Conservation (phyloP, 805 yeast genomes). For the Lipomyces mesembrius region DNA sequence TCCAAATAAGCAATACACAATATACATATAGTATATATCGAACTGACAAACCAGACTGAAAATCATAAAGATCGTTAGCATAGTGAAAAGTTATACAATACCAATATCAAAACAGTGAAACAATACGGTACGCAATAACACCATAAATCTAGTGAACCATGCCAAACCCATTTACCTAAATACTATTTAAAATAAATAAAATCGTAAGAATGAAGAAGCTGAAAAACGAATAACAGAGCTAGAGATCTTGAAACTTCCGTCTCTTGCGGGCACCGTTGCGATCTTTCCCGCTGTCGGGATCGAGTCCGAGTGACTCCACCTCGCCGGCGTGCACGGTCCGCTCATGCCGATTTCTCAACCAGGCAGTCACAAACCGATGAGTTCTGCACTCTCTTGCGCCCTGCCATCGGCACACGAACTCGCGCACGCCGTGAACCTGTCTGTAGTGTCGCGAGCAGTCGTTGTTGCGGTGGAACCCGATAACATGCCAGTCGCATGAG, state of each 20-base stretch:
- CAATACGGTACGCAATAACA: not conserved
- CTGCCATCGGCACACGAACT: constrained; percentile 32
- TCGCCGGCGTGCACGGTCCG: constrained; percentile 32
- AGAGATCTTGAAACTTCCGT: not conserved
- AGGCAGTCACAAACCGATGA: constrained; percentile 34
- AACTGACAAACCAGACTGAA: too few species aligned
- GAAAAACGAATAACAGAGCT: not conserved
- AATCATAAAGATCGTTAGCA: not conserved
- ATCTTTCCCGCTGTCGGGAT: not conserved
- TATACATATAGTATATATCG: not conserved
- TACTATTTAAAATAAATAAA: not conserved
- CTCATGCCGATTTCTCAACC: constrained; percentile 34
- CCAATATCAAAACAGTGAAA: not conserved
- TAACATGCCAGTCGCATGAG: constrained; percentile 34
- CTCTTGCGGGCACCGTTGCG: not conserved
- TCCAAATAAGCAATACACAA: not conserved
- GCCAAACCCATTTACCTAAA: not conserved
- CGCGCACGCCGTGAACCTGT: constrained; percentile 36
- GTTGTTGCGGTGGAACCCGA: constrained; percentile 35
- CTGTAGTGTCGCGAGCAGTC: constrained; percentile 35
- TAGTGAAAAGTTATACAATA: not conserved
- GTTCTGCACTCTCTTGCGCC: constrained; percentile 32
- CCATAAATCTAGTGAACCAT: not conserved
- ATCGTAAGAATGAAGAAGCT: not conserved
- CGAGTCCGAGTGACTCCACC: constrained; percentile 5